Evolutionary conservation across 805 yeast species (phyloP).

Genomic region (Hanseniaspora opuntiae): DNA sequence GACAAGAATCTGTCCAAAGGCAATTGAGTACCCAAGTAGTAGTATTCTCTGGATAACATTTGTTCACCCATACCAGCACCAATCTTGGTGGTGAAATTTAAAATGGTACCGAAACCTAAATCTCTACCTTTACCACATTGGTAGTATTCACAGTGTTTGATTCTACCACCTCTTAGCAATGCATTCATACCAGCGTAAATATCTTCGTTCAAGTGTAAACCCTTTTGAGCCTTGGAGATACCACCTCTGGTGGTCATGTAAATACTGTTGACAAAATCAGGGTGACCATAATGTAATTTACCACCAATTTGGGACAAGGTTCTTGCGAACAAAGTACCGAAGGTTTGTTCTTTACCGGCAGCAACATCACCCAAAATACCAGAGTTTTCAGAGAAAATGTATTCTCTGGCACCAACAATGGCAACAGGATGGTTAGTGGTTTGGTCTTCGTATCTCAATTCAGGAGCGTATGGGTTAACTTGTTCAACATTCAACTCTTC

Average conservation of each 20-base stretch:
- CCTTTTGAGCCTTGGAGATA: slow-evolving; percentile 75
- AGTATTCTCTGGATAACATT: slow-evolving; percentile 71
- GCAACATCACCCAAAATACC: slow-evolving; percentile 83
- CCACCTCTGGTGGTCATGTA: slow-evolving; percentile 82
- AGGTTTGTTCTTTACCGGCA: slow-evolving; percentile 82
- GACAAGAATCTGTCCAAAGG: slow-evolving; percentile 72
- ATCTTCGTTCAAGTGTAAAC: slow-evolving; percentile 76
- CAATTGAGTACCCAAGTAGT: slow-evolving; percentile 64
- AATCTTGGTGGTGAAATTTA: slow-evolving; percentile 75
- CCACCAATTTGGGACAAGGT: slow-evolving; percentile 77
- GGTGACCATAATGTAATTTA: slow-evolving; percentile 78
- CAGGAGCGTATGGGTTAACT: slow-evolving; percentile 71
- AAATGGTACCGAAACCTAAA: slow-evolving; percentile 73
- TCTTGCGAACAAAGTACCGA: slow-evolving; percentile 74
- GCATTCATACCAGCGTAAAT: slow-evolving; percentile 83
- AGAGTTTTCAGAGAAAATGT: slow-evolving; percentile 72
- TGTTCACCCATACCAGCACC: slow-evolving; percentile 94
- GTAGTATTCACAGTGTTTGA: slow-evolving; percentile 74
- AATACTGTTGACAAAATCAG: slow-evolving; percentile 64
- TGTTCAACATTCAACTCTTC: slow-evolving; percentile 67
- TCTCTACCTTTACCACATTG: slow-evolving; percentile 90
- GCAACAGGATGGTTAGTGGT: slow-evolving; percentile 55
- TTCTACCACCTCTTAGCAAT: slow-evolving; percentile 70
- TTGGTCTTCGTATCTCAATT: slow-evolving; percentile 44
- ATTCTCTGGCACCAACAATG: slow-evolving; percentile 76